Evolutionary conservation across 202 grass and related monocot species (phyloP).

Genomic region (Panicum virgatum): DNA sequence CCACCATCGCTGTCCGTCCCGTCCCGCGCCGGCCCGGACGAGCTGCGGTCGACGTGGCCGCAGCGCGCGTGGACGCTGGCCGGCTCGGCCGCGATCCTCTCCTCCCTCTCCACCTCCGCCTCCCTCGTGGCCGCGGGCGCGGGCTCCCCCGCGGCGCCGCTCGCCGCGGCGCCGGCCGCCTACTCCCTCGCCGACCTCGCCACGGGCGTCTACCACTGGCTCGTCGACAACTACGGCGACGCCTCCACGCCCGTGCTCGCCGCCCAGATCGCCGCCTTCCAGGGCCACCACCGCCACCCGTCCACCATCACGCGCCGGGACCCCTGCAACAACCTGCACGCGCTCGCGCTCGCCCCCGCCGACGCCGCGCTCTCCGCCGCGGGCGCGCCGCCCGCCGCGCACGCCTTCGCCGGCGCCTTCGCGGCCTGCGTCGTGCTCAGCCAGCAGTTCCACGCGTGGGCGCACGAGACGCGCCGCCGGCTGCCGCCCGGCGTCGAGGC

Average conservation of each 20-base stretch:
- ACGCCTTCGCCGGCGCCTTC: slow-evolving; percentile 64
- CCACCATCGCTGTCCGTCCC: background rate
- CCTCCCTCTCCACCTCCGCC: slow-evolving; percentile 56
- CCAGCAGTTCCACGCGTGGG: slow-evolving; percentile 94
- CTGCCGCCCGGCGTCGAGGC: slow-evolving; percentile 59
- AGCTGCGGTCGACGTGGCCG: slow-evolving; percentile 76
- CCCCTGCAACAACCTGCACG: slow-evolving; percentile 75
- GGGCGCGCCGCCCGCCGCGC: slow-evolving; percentile 25
- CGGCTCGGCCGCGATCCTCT: slow-evolving; percentile 59
- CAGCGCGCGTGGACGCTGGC: slow-evolving; percentile 68
- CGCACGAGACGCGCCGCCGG: slow-evolving; percentile 65
- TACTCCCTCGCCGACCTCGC: slow-evolving; percentile 78
- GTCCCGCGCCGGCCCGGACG: slow-evolving; percentile 37
- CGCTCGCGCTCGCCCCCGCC: slow-evolving; percentile 38
- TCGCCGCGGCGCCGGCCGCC: slow-evolving; percentile 50
- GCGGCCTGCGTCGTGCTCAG: slow-evolving; percentile 67
- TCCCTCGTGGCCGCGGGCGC: slow-evolving; percentile 36
- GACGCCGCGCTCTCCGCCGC: slow-evolving; percentile 10
- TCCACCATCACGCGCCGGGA: slow-evolving; percentile 63
- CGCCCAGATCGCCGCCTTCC: slow-evolving; percentile 79
- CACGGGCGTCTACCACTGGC: slow-evolving; percentile 83
- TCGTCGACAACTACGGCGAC: slow-evolving; percentile 91
- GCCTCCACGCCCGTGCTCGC: slow-evolving; percentile 56
- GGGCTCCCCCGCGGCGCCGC: slow-evolving; percentile 37
- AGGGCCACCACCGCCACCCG: slow-evolving; percentile 77